These are phyloP conservation scores for Sphagnum magellanicum DNA, from an alignment of 228 moss, liverwort and hornwort species.

Conservation along the genomic window DNA sequence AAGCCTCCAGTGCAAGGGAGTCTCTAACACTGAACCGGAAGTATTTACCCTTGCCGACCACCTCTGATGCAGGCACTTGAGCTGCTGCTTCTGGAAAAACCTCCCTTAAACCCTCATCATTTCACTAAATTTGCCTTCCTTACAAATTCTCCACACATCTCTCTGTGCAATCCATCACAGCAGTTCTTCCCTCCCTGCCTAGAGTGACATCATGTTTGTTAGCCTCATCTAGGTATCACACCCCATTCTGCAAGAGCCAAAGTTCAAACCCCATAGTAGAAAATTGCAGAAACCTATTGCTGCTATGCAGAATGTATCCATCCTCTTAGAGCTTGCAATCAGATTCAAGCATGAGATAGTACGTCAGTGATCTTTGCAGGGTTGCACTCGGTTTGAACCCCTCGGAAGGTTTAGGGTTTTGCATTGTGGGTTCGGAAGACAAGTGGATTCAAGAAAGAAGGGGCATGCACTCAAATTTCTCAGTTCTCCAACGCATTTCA, in stretches of 20 bases:
- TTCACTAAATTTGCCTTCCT: constrained; percentile 1
- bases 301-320: background rate
- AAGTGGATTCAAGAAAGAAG: too few relatives aligned
- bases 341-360: background rate
- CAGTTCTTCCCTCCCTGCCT: background rate
- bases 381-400: too few relatives aligned
- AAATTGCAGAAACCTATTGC: too few relatives aligned
- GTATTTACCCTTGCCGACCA: constrained; percentile 88
- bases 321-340: background rate
- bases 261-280: too few relatives aligned
- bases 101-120: constrained; percentile 5
- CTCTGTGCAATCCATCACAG: background rate
- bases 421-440: too few relatives aligned
- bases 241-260: too few relatives aligned
- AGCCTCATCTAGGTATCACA: background rate
- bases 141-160: constrained; percentile 1
- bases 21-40: constrained; percentile 91
- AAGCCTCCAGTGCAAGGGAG: constrained; percentile 86
- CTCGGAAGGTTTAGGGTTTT: too few relatives aligned
- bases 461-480: too few relatives aligned
- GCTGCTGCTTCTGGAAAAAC: constrained; percentile 85
- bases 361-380: too few relatives aligned
- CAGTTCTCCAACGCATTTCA: too few relatives aligned
- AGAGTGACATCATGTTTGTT: background rate
- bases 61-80: constrained; percentile 73